A percentile compares a stretch with the other conserved stretches of the same genome.
phyloP scores from a whole-genome alignment of 331 rosid species.

The Pyracantha coccinea region DNA sequence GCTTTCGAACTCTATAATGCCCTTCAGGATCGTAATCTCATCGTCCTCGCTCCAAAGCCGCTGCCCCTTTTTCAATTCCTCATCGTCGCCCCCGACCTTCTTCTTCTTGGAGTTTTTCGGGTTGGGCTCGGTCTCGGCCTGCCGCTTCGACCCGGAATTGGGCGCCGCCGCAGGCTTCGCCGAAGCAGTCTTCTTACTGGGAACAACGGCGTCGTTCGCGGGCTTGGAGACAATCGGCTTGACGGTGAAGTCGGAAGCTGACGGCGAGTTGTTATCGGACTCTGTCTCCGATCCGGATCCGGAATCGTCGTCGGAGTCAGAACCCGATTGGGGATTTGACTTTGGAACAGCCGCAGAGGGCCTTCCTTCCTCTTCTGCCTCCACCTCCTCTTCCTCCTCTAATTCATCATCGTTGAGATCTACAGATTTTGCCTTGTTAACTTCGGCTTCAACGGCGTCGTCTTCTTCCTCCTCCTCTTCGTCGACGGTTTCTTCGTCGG shows the following conservation, averaged over 20 bases:
- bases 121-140: slow-evolving; percentile 3
- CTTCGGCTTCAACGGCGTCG: not conserved
- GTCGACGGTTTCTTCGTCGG: not conserved
- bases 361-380: not conserved
- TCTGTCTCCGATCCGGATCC: slow-evolving; percentile 26
- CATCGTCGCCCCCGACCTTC: slow-evolving; percentile 26
- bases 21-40: slow-evolving; percentile 35
- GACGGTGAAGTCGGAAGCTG: slow-evolving; percentile 42
- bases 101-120: slow-evolving; percentile 31
- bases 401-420: slow-evolving; percentile 7
- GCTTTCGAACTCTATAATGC: slow-evolving; percentile 33
- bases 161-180: not conserved
- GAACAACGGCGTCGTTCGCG: not conserved
- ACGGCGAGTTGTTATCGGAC: slow-evolving; percentile 28
- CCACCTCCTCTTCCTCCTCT: not conserved
- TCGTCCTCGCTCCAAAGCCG: slow-evolving; percentile 45
- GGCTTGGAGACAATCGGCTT: slow-evolving; percentile 35
- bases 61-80: slow-evolving; percentile 18
- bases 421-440: not conserved
- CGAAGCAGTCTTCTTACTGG: not conserved
- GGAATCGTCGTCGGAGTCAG: slow-evolving; percentile 1
- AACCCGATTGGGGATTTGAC: not conserved
- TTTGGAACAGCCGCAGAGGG: not conserved
- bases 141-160: slow-evolving; percentile 10
- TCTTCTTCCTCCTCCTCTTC: slow-evolving; percentile 14